Percentiles rank a stretch among this genome's conserved stretches.
Evolutionary conservation across 2,329 filamentous ascomycete species (phyloP).

Genomic region (Ascochyta pisi): DNA sequence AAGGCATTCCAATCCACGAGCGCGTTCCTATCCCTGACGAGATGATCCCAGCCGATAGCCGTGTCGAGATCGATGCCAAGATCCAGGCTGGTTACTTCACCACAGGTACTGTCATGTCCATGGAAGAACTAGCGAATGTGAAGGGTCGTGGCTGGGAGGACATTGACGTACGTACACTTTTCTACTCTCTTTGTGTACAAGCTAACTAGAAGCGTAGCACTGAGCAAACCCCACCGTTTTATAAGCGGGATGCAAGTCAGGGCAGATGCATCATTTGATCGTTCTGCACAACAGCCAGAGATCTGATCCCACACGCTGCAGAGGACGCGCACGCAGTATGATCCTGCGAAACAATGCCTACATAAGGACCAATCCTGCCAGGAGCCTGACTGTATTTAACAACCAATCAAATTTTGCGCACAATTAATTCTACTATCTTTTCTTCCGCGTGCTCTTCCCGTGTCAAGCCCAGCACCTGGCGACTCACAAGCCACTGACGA

Average conservation of each 20-base stretch:
- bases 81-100: conserved; percentile 92
- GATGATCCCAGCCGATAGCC: conserved; percentile 90
- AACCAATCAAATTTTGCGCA: no score
- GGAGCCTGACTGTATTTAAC: not conserved
- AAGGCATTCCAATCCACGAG: conserved; percentile 87
- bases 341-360: not conserved
- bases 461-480: not conserved
- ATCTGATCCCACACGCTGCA: not conserved
- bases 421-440: not conserved
- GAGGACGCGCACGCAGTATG: conserved; percentile 1
- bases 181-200: conserved; percentile 7
- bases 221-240: conserved; percentile 20
- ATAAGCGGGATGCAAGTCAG: not conserved
- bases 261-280: conserved; percentile 1
- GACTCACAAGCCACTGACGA: not conserved
- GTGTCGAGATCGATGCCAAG: conserved; percentile 99
- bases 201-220: conserved; percentile 42
- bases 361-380: not conserved
- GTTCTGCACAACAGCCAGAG: not conserved
- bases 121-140: conserved; percentile 83
- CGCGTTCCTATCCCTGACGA: conserved; percentile 91
- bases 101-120: conserved; percentile 85
- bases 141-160: conserved; percentile 92
- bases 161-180: conserved; percentile 54
- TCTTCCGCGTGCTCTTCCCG: not conserved